Evolutionary conservation across 2,329 filamentous ascomycete species (phyloP), one percentile per base, ranked within the genome.

Genomic region (Hypoxylon sp.): DNA sequence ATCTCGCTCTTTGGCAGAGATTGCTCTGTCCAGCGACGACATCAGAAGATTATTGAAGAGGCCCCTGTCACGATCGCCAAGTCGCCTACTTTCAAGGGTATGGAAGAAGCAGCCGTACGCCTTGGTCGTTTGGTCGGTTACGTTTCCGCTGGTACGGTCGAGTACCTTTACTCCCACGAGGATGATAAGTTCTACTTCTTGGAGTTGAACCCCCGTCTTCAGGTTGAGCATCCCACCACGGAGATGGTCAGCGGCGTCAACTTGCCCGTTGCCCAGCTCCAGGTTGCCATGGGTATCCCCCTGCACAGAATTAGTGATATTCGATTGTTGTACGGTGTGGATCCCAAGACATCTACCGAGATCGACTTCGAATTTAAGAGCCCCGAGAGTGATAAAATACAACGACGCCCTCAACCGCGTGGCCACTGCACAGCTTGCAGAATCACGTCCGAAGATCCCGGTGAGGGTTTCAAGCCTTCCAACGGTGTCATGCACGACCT

Each of bases 151-250:
- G 95, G 95, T 85, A 99, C 95, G 30, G 96, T 99, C 64, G 95
- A 99, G 82, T 99, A 99, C 79, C 88, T 99, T 50, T 99, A 99
- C 85, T 99, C 95, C 43, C 93, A 99, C 80, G 84, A 93, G 17
- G 95, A 99, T 72, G 93, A 98, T 85, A 95, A 97, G 81, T 99
- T 99, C 84, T 99, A 98, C 87, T 99, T 99, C 84, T 84, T 99
- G 69, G 95, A 99, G 82, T 83, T 99, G 76, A 99, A 99, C 84
- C 95, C 95, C 51, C 93, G 95, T 92, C 91, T 99, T 57, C 95
- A 99, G 83, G 95, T 99, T 81, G 95, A 99, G 87, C 95, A 99
- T 82, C 95, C 95, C 47, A 99, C 94, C 55, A 99, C 95, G 26
- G 95, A 99, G 79, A 99, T 99, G 95, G 95, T 99, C 69, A 96